Evolutionary conservation across 1,284 basidiomycete species (phyloP).

Genomic region (Tilletia setariae): DNA sequence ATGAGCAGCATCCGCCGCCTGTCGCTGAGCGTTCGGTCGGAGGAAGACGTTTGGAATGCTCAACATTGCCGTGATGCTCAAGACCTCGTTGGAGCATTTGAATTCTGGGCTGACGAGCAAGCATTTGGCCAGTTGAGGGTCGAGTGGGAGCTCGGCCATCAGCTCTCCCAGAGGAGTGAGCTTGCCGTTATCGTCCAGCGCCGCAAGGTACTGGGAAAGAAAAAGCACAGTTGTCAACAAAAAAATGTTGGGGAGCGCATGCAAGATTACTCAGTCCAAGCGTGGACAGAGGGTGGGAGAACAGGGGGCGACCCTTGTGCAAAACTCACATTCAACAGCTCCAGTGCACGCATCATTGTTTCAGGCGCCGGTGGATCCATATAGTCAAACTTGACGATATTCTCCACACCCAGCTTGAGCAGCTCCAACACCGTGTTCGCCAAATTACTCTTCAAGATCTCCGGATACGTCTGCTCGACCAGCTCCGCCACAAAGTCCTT

Average conservation of each 20-base stretch:
- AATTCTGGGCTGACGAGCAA: conserved; percentile 97
- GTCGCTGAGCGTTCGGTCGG: conserved; percentile 71
- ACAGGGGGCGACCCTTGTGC: not conserved
- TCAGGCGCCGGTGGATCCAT: conserved; percentile 77
- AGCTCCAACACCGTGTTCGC: conserved; percentile 92
- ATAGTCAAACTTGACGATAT: conserved; percentile 71
- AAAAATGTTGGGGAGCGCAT: not conserved
- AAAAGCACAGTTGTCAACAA: not conserved
- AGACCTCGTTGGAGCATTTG: conserved; percentile 89
- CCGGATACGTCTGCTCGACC: conserved; percentile 93
- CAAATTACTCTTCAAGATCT: conserved; percentile 78
- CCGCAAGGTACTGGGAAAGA: conserved; percentile 66
- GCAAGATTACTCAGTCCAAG: no score
- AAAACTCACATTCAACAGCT: conserved; percentile 68
- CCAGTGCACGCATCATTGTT: conserved; percentile 94
- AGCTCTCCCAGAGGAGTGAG: conserved; percentile 80
- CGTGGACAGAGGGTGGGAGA: no score
- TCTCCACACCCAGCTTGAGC: conserved; percentile 76
- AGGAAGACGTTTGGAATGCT: conserved; percentile 86
- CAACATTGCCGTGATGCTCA: conserved; percentile 93
- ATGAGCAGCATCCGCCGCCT: conserved; percentile 89
- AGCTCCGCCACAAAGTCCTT: conserved; percentile 83
- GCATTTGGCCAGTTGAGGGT: conserved; percentile 94
- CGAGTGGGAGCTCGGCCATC: conserved; percentile 99
- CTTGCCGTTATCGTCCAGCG: conserved; percentile 90